Evolutionary conservation across 2,329 filamentous ascomycete genomes (phyloP), one percentile per base, ranked within the genome.

Genomic region (Rhinocladiella similis): DNA sequence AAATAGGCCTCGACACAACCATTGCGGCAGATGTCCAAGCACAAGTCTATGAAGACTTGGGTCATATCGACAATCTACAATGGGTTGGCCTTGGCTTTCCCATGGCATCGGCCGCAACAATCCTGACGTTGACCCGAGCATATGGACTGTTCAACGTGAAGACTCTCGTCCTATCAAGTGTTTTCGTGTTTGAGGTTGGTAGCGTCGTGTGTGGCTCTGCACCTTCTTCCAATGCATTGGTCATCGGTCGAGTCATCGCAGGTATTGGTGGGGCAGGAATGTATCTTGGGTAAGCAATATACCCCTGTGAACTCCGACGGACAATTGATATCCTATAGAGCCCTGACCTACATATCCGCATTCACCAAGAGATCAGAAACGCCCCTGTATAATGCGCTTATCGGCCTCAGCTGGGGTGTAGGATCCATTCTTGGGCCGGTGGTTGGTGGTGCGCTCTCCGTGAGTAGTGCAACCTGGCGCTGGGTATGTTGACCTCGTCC

Each of bases 161-260:
- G 62, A 75, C 68, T 70, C 54, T 76, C 19, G 73, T 68, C 50
- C 61, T 75, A 16, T 39, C 46, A 1, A 58, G 56, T 12, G 50
- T 68, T 9, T 10, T 66, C 19, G 20, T 70, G 10, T 71, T 74
- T 53, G 64, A 69, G 41, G 57, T 51, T 27, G 71, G 69, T 0
- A 63, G 50, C 53, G 67, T 74, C 0, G 49, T 78, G 1, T 79
- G 77, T 52, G 78, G 76, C 33, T 75, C 67, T 0, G 74, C 77
- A 0, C 73, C 72, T 0, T 72, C 60, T 27, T 77, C 78, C 68
- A 63, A 74, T 53, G 75, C 74, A 19, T 60, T 83, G 10, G 82
- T 83, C 54, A 57, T 71, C 2, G 72, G 71, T 7, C 67, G 72
- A 45, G 70, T 65, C n/a, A 55, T 72, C 18, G 66, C 66, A 33